These are phyloP conservation scores for Candida maesae DNA, from an alignment of 805 yeast species.

Conservation along the genomic window DNA sequence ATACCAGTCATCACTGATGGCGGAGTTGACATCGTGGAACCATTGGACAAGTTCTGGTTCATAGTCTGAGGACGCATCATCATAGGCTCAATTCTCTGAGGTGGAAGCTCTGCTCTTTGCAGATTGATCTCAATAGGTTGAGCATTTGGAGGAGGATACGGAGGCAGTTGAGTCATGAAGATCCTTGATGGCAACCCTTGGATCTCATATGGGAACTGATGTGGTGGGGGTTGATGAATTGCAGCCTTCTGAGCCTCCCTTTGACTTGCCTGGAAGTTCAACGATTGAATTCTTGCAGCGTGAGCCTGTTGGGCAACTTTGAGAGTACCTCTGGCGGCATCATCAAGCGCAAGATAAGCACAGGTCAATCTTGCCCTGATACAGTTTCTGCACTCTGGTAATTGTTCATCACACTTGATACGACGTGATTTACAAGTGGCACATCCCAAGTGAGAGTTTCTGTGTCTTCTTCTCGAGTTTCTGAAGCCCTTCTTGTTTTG, in stretches of 20 bases:
- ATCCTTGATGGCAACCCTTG: slow-evolving; percentile 25
- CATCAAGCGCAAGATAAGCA: slow-evolving; percentile 46
- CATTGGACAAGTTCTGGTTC: neutral
- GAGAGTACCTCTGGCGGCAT: slow-evolving; percentile 45
- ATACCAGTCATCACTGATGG: neutral
- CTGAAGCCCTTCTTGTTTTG: slow-evolving; percentile 18
- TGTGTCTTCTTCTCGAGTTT: slow-evolving; percentile 49
- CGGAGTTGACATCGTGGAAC: neutral
- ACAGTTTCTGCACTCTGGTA: slow-evolving; percentile 59
- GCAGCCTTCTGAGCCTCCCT: slow-evolving; percentile 16
- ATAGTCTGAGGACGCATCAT: neutral
- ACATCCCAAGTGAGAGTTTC: slow-evolving; percentile 75
- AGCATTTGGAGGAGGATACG: slow-evolving; percentile 10
- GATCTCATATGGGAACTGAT: slow-evolving; percentile 19
- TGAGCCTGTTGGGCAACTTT: slow-evolving; percentile 44
- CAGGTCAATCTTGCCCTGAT: slow-evolving; percentile 42
- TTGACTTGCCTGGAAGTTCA: slow-evolving; percentile 20
- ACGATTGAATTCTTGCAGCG: slow-evolving; percentile 33
- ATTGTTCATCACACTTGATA: slow-evolving; percentile 60
- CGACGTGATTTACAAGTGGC: slow-evolving; percentile 60
- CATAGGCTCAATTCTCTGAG: slow-evolving; percentile 4
- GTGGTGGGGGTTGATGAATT: slow-evolving; percentile 3
- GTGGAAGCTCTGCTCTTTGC: slow-evolving; percentile 8
- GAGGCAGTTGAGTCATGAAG: slow-evolving; percentile 12
- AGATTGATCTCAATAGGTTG: slow-evolving; percentile 23